Base-by-base conservation (phyloP, 192 early-diverging fungal species). In the Chytriomyces sp. region DNA sequence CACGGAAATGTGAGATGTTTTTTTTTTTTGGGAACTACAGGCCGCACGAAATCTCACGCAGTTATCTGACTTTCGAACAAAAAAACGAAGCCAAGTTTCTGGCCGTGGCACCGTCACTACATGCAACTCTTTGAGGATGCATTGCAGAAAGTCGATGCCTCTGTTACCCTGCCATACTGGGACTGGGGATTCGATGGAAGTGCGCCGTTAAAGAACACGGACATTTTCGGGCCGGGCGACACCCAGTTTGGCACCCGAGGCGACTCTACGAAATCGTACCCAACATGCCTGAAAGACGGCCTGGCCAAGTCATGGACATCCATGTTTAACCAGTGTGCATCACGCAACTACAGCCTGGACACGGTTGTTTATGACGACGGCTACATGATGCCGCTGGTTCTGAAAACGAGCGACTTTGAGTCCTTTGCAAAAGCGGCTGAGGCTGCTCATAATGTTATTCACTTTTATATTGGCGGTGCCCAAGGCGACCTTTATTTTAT, bases 151-250 rank as follows among this genome's bases (percentile, higher is more conserved):
- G 59, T 57, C 7, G 80, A 76, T 53, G 59, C 68, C 16, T 45
- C 64, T 5, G 76, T 80, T 48, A 66, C 50, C 13, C 67, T 78
- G 28, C 74, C 77, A 45, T 82, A 81, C 81, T 90, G 87, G 87
- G 90, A 91, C 46, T 89, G 86, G 88, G 78, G 71, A 7, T 74
- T 67, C 35, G 78, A 79, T 53, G 78, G 70, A 45, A 49, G 74
- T 48, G 64, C 66, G 28, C 78, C 78, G 4, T 46, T 74, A 1
- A 23, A 49, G 7, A 72, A 79, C 44, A 74, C 61, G 2, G 71
- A 72, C 49, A 60, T 79, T n/a, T 79, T 79, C 47, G 69, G 70
- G 7, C 45, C 70, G 6, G 28, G 7, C 28, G 20, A 20, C 45
- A 6, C 53, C 23, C 61, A 72, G 48, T 79, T 74, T 48, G 78